phyloP scores from a whole-genome alignment of 2,329 filamentous ascomycete species.

The Penicillium palitans region DNA sequence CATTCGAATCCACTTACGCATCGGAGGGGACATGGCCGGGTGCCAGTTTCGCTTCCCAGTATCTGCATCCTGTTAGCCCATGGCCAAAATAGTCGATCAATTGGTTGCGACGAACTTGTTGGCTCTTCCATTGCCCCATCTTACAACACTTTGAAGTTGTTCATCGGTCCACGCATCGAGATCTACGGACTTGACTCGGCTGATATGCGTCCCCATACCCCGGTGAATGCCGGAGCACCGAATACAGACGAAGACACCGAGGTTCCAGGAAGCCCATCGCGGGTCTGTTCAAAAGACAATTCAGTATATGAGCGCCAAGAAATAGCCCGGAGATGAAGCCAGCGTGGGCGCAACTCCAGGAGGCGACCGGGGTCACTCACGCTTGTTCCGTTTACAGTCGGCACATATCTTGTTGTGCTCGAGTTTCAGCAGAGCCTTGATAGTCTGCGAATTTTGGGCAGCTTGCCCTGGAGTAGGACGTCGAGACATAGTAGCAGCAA shows the following conservation, averaged over 20 bases:
- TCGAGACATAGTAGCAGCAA: constrained; percentile 38
- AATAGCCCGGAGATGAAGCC: constrained; percentile 5
- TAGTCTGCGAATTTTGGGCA: constrained; percentile 87
- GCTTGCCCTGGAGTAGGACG: constrained; percentile 76
- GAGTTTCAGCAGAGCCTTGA: constrained; percentile 92
- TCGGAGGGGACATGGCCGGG: constrained; percentile 90
- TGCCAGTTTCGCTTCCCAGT: constrained; percentile 95
- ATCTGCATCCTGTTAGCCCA: constrained; percentile 43
- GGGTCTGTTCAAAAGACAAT: constrained; percentile 63
- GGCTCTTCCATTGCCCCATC: constrained; percentile 92
- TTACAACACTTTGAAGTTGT: constrained; percentile 88
- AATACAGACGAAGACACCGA: constrained; percentile 97
- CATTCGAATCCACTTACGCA: constrained; percentile 53
- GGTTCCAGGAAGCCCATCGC: constrained; percentile 98
- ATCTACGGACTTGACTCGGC: constrained; percentile 95
- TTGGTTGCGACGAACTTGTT: constrained; percentile 68
- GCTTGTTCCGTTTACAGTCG: constrained; percentile 98
- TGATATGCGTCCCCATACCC: constrained; percentile 98
- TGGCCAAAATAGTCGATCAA: neutral
- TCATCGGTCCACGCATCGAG: constrained; percentile 98
- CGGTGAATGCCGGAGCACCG: constrained; percentile 97
- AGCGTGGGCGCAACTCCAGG: constrained; percentile 15
- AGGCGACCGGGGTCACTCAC: constrained; percentile 52
- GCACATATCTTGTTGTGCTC: constrained; percentile 96
- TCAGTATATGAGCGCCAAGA: constrained; percentile 17